Base-by-base conservation (phyloP, 2,329 filamentous ascomycete genomes). In the Fusarium sp. region DNA sequence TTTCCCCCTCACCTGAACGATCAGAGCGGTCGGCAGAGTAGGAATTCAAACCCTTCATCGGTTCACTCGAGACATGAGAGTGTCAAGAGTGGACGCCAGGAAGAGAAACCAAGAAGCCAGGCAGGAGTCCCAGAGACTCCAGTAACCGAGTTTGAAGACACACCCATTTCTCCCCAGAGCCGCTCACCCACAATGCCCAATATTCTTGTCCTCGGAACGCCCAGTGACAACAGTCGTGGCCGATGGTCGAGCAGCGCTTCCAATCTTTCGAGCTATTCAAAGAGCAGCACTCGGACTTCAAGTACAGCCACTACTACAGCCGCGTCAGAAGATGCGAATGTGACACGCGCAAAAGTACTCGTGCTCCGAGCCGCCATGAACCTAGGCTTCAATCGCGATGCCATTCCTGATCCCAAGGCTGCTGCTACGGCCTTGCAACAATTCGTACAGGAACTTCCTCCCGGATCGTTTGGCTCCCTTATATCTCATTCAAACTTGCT, bases 81-180 rank as follows among this genome's bases (percentile, higher is more conserved):
- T 70, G 78, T 85, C 42, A 85, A 86, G 73, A 84, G 83, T 50
- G 67, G 58, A 15, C 77, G 77, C 6, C 73, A 76, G 39, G 82
- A 88, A 62, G 82, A 89, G 72, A 82, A 82, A 76, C 77, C 83
- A 71, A 82, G 82, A 56, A 85, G 84, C 55, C 78, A 80, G 19
- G 80, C 79, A 4, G 80, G 82, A 3, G 86, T 90, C 6, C 94
- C 94, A 1, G 95, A 98, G 80, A 98, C 94, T 0, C 94, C 94
- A 0, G 95, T 95, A 1, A 98, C 94, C 6, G 94, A 98, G 71
- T 98, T 98, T 73, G 95, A 98, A 78, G 94, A 98, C 76, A 94
- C 92, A 0, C 91, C 93, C 6, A 88, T 94, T 43, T 97, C 94
- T 0, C 92, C 92, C 0, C 93, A 95, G 57, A 92, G 92, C 69